Percentiles rank a stretch among this genome's conserved stretches.
Conservation (phyloP, 225 moss, liverwort and hornwort species). For the Pseudisothecium myosuroides region DNA sequence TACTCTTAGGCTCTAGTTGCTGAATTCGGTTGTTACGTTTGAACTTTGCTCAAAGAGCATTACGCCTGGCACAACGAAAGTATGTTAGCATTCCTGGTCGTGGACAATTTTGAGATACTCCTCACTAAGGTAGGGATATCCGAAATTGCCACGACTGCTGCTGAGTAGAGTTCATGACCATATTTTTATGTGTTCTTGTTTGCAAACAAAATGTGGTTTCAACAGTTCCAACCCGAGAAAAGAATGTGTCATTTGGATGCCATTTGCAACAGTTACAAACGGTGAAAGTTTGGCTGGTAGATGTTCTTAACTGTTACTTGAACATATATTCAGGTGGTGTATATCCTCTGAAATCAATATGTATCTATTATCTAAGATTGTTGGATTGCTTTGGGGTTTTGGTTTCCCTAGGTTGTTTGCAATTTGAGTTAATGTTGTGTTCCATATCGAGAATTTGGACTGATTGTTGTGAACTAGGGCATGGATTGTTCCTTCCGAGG, state of each 20-base stretch:
- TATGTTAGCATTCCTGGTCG: neutral
- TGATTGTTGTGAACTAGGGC: neutral
- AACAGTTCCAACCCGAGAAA: neutral
- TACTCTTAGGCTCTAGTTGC: neutral
- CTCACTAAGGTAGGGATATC: neutral
- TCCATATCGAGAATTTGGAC: neutral
- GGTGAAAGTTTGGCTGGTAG: neutral
- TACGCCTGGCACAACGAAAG: neutral
- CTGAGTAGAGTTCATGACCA: neutral
- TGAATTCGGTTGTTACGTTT: neutral
- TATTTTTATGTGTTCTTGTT: too few relatives aligned
- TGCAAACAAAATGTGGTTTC: neutral
- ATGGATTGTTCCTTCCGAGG: neutral
- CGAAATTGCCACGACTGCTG: neutral
- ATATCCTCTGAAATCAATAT: neutral
- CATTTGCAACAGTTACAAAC: neutral
- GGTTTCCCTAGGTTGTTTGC: neutral
- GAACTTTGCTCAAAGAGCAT: neutral
- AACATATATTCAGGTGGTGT: neutral
- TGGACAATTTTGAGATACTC: neutral
- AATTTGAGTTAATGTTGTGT: neutral
- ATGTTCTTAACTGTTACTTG: neutral
- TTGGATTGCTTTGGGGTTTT: neutral
- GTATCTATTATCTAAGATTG: neutral
- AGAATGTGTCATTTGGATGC: neutral